Conservation (phyloP, 768 basidiomycete species). For the Mycena vulgaris region DNA sequence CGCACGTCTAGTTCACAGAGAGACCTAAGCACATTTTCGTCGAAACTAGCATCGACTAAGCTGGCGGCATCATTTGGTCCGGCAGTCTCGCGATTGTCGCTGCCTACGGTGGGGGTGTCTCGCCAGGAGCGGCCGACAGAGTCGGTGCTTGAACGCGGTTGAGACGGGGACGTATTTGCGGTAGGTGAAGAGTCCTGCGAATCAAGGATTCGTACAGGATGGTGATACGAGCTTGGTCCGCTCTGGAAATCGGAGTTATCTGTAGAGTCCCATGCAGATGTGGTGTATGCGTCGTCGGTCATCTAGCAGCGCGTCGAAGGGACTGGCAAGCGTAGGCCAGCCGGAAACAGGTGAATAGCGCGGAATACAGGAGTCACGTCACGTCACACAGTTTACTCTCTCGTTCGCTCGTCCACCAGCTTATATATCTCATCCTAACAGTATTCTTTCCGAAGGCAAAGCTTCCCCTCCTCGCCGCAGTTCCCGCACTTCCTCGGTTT, state of each 20-base stretch:
- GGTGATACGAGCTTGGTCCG: conserved; percentile 38
- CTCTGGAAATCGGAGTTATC: conserved; percentile 36
- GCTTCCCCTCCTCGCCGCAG: conserved; percentile 45
- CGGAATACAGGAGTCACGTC: too few relatives aligned
- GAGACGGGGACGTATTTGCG: conserved; percentile 65
- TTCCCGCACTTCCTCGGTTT: conserved; percentile 48
- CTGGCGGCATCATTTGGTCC: conserved; percentile 61
- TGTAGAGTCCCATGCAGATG: conserved; percentile 29
- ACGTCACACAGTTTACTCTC: neutral
- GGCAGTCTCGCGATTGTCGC: conserved; percentile 66
- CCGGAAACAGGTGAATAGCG: neutral
- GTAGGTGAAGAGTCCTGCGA: conserved; percentile 59
- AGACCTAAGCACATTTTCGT: conserved; percentile 92
- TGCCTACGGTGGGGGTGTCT: conserved; percentile 63
- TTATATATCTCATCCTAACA: neutral
- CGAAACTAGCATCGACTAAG: conserved; percentile 90
- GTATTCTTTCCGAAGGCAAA: conserved; percentile 17
- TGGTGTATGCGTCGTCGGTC: conserved; percentile 32
- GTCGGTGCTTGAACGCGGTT: conserved; percentile 75
- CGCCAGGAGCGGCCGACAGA: conserved; percentile 70
- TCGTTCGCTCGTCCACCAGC: neutral
- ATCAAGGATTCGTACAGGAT: conserved; percentile 49
- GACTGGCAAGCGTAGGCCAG: conserved; percentile 4
- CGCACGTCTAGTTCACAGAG: conserved; percentile 96
- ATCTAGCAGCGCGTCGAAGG: conserved; percentile 30